Conservation (phyloP, 129 eudicot species). For the Pseudognaphalium luteoalbum region DNA sequence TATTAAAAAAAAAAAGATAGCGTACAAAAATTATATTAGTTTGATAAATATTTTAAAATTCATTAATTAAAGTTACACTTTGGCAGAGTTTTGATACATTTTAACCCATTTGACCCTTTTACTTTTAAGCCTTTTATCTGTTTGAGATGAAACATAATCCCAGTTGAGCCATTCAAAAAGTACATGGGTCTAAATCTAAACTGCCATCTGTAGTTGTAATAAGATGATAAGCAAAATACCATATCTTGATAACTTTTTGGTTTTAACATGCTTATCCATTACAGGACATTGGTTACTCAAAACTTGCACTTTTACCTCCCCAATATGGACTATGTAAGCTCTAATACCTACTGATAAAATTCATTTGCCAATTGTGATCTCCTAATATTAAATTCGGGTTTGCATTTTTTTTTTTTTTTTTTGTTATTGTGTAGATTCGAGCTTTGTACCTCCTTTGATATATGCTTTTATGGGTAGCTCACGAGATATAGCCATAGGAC, state of each 20-base stretch:
- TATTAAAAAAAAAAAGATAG: background rate
- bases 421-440: slow-evolving; percentile 55
- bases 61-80: too few species aligned
- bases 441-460: slow-evolving; percentile 84
- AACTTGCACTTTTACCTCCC: slow-evolving; percentile 70
- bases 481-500: slow-evolving; percentile 89
- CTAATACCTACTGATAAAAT: background rate
- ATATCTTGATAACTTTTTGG: slow-evolving; percentile 12
- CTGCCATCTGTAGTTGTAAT: background rate
- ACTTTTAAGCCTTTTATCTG: background rate
- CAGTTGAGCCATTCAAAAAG: background rate
- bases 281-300: slow-evolving; percentile 74
- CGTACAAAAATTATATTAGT: too few species aligned
- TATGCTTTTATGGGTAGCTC: slow-evolving; percentile 96
- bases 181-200: background rate
- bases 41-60: too few species aligned
- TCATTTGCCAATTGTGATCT: background rate
- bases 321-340: slow-evolving; percentile 78
- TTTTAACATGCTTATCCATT: slow-evolving; percentile 16
- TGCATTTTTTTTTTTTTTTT: too few species aligned
- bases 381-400: slow-evolving; percentile 3
- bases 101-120: background rate
- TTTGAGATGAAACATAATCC: background rate
- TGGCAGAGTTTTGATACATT: background rate
- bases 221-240: background rate